These are phyloP conservation scores for Suillus cothurnatus DNA, from an alignment of 768 basidiomycete genomes.

Conservation along the genomic window DNA sequence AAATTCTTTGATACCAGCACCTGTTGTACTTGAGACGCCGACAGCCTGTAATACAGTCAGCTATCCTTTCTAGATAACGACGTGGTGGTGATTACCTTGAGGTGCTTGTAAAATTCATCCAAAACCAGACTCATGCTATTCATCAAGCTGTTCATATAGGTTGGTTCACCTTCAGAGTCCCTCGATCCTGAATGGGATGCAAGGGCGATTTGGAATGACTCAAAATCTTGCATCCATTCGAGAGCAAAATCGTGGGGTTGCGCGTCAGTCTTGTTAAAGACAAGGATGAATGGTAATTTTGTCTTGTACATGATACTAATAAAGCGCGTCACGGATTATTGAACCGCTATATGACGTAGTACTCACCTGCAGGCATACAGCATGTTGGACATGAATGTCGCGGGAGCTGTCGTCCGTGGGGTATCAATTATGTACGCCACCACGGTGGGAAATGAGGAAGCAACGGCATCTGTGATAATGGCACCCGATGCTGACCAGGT, in stretches of 20 bases:
- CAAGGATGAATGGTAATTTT: constrained; percentile 93
- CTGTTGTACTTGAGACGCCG: constrained; percentile 94
- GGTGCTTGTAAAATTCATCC: constrained; percentile 97
- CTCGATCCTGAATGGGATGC: constrained; percentile 65
- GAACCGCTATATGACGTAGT: constrained; percentile 10
- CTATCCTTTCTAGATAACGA: not conserved
- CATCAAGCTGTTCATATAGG: constrained; percentile 99
- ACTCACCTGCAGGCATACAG: constrained; percentile 94
- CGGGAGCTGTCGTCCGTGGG: constrained; percentile 89
- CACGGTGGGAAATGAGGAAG: constrained; percentile 89
- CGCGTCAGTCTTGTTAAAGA: constrained; percentile 99
- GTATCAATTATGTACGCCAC: constrained; percentile 98
- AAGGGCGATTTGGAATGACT: constrained; percentile 89
- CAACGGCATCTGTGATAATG: constrained; percentile 97
- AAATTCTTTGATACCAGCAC: constrained; percentile 91
- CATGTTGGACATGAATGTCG: constrained; percentile 99
- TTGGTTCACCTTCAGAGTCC: constrained; percentile 87
- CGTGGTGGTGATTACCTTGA: constrained; percentile 60
- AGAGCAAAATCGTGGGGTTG: constrained; percentile 88
- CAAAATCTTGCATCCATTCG: constrained; percentile 99
- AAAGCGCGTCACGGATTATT: not conserved
- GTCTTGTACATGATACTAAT: constrained; percentile 95
- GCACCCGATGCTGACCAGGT: constrained; percentile 99
- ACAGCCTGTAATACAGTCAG: constrained; percentile 62
- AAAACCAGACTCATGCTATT: constrained; percentile 98